Base-by-base conservation (phyloP, 495 filamentous ascomycete genomes). In the Baudoinia panamericana region DNA sequence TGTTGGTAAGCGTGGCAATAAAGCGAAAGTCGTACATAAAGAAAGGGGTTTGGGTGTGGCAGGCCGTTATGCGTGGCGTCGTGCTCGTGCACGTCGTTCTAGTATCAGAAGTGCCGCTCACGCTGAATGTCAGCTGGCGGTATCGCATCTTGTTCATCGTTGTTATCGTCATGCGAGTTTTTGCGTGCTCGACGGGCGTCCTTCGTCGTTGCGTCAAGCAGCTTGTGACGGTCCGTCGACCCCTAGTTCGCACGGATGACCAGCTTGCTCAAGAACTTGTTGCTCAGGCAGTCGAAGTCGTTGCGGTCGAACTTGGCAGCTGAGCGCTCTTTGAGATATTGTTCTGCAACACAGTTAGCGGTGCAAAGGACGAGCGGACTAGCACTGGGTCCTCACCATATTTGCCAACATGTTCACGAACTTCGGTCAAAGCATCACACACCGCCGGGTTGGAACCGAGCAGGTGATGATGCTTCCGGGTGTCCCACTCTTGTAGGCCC, bases 391-490 rank as follows among this genome's bases (percentile, higher is more conserved):
- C 59, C 82, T 63, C 68, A 94, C 86, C 86, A 63, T 90, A 79
- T 68, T 84, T 83, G 49, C 77, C 73, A 25, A 93, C 81, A 63
- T 93, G 84, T 37, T 79, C 73, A 53, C 82, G 75, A 41, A 94
- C 82, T 68, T 94, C 86, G 4, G 82, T 90, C 83, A 94, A 82
- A 28, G 86, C 84, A 48, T 87, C 82, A 66, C 86, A 93, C 22
- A 90, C 82, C 48, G 84, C 83, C 4, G 70, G 71, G 61, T 94
- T 93, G 50, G 84, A 88, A 63, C 83, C 78, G 35, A 93, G 70
- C 36, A 88, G 57, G 40, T 88, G 78, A 40, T 87, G 83, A 54
- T 94, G 86, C 61, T 86, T 79, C 41, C 74, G 67, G 1, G 82
- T 84, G 50, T 93, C 85, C 86, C 86, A 94, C 50, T 94, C 86